These are phyloP conservation scores for Rhodotorula paludigena DNA, from an alignment of 768 basidiomycete genomes.

Conservation along the genomic window DNA sequence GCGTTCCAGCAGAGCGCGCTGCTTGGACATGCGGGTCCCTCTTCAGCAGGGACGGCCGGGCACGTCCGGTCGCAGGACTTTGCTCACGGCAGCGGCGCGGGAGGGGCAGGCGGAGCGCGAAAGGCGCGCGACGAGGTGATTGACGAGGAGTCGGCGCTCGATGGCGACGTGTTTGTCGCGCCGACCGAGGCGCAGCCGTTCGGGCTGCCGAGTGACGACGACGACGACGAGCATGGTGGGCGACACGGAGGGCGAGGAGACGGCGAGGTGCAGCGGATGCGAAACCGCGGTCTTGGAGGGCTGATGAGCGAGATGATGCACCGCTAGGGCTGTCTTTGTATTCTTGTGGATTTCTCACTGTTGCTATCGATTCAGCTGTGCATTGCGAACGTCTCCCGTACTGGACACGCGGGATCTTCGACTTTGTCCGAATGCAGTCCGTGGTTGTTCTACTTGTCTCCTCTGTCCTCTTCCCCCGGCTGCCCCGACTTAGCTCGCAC, in stretches of 20 bases:
- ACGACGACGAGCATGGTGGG: background rate
- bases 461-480: too few species aligned
- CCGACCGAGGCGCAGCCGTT: constrained; percentile 28
- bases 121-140: too few species aligned
- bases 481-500: too few species aligned
- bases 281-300: background rate
- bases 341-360: background rate
- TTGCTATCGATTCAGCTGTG: background rate
- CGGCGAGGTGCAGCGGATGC: background rate
- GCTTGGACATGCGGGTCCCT: background rate
- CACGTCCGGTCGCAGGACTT: too few species aligned
- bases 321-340: background rate
- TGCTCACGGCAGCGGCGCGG: too few species aligned
- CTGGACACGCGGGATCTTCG: too few species aligned
- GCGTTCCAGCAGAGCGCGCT: constrained; percentile 24
- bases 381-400: too few species aligned
- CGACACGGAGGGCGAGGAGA: background rate
- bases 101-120: too few species aligned
- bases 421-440: too few species aligned
- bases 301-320: constrained; percentile 15
- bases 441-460: too few species aligned
- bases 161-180: constrained; percentile 29
- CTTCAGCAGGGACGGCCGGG: background rate
- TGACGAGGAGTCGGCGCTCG: constrained; percentile 19
- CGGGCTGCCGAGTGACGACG: constrained; percentile 6